A percentile compares a stretch with the other conserved stretches of the same genome.
Evolutionary conservation across 257 asterid species (phyloP).

Genomic region (Eustoma russellianum): DNA sequence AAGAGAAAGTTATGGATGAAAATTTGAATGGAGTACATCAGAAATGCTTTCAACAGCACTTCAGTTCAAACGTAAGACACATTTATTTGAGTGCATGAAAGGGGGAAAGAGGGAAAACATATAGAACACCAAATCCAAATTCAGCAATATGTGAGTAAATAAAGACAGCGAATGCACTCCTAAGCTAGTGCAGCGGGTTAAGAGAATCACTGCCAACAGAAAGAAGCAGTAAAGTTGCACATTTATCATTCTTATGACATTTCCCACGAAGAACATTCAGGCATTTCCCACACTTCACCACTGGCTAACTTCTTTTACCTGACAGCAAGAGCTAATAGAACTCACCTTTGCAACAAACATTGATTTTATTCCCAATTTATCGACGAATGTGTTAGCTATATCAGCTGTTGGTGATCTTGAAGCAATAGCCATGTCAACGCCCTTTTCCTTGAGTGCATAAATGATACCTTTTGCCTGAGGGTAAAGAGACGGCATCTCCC

Average conservation of each 20-base stretch:
- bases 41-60: no score
- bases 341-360: constrained; percentile 78
- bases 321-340: background rate
- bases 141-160: no score
- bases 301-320: background rate
- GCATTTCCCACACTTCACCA: background rate
- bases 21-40: no score
- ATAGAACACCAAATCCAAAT: background rate
- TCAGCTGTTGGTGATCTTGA: constrained; percentile 66
- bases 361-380: constrained; percentile 65
- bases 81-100: no score
- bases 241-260: background rate
- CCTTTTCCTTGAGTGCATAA: constrained; percentile 32
- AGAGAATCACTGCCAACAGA: background rate
- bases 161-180: background rate
- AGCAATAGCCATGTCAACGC: constrained; percentile 34
- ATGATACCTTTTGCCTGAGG: constrained; percentile 35
- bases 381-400: constrained; percentile 60
- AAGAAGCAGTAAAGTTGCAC: no score
- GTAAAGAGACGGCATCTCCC: constrained; percentile 27
- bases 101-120: background rate
- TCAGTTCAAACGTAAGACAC: no score
- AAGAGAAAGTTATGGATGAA: no score
- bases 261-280: background rate
- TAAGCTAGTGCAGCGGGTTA: background rate